Conservation (phyloP, 139 green algal species). For the Spirogloea muscicola region DNA sequence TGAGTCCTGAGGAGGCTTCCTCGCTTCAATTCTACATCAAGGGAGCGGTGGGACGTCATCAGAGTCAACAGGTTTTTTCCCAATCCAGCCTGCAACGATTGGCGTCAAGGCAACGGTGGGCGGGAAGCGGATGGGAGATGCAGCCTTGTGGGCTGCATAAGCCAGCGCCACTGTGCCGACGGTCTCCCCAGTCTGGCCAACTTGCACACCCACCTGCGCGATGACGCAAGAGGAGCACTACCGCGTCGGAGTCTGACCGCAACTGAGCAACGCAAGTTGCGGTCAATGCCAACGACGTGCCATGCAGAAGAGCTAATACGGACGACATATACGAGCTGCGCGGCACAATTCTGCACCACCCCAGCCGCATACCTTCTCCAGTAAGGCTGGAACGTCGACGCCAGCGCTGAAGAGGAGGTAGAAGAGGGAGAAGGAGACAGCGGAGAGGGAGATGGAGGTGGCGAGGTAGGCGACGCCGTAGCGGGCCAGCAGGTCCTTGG, state of each 20-base stretch:
- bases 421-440: constrained; percentile 87
- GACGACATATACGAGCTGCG: too few relatives aligned
- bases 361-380: constrained; percentile 60
- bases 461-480: constrained; percentile 95
- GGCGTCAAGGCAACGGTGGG: constrained; percentile 97
- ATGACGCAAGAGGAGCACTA: too few relatives aligned
- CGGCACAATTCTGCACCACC: too few relatives aligned
- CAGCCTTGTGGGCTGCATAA: constrained; percentile 97
- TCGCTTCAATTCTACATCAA: too few relatives aligned
- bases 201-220: constrained; percentile 68
- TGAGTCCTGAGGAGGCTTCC: too few relatives aligned
- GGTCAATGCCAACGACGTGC: too few relatives aligned
- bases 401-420: constrained; percentile 82
- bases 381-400: constrained; percentile 77
- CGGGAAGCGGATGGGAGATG: constrained; percentile 95
- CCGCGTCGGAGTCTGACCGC: too few relatives aligned
- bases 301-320: too few relatives aligned
- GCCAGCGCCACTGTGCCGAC: constrained; percentile 93
- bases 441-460: constrained; percentile 92
- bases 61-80: too few relatives aligned
- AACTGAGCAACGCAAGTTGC: too few relatives aligned
- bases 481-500: constrained; percentile 70
- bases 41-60: too few relatives aligned
- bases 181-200: constrained; percentile 44
- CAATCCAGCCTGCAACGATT: constrained; percentile 74